phyloP scores from a whole-genome alignment of 139 green algal species.

The Chlorella vulgaris region DNA sequence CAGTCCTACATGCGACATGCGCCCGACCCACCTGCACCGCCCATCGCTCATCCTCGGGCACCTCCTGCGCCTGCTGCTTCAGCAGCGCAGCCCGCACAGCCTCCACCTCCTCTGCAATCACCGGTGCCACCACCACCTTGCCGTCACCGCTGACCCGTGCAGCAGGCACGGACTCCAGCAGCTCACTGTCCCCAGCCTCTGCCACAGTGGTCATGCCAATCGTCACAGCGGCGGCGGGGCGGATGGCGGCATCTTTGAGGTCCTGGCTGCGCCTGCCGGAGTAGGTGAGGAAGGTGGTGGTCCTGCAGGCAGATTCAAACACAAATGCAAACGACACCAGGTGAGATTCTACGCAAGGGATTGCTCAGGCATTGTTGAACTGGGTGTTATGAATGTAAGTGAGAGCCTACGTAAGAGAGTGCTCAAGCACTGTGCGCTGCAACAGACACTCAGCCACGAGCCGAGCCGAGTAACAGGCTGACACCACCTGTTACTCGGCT shows the following conservation, averaged over 20 bases:
- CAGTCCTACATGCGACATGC: not conserved
- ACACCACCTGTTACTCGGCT: too few species aligned
- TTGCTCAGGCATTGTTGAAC: too few species aligned
- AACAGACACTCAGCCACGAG: too few species aligned
- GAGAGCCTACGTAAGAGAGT: too few species aligned
- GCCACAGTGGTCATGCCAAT: too few species aligned
- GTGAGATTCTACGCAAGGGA: too few species aligned
- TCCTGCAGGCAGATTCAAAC: not conserved
- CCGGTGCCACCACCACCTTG: not conserved
- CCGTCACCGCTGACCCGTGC: not conserved
- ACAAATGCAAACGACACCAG: not conserved
- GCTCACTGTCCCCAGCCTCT: not conserved
- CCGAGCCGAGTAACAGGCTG: too few species aligned
- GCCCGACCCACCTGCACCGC: conserved; percentile 32
- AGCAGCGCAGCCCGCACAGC: conserved; percentile 12
- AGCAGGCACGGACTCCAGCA: not conserved
- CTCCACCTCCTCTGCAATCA: not conserved
- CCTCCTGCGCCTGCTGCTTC: not conserved
- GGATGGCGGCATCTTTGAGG: too few species aligned
- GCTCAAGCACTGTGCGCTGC: not conserved
- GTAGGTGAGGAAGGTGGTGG: conserved; percentile 29
- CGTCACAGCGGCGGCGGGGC: too few species aligned
- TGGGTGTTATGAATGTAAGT: too few species aligned
- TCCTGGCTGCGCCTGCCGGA: conserved; percentile 22
- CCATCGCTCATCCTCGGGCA: conserved; percentile 23